These are phyloP conservation scores for Epichloe hybrida DNA, from an alignment of 2,329 filamentous ascomycete genomes.

Conservation along the genomic window DNA sequence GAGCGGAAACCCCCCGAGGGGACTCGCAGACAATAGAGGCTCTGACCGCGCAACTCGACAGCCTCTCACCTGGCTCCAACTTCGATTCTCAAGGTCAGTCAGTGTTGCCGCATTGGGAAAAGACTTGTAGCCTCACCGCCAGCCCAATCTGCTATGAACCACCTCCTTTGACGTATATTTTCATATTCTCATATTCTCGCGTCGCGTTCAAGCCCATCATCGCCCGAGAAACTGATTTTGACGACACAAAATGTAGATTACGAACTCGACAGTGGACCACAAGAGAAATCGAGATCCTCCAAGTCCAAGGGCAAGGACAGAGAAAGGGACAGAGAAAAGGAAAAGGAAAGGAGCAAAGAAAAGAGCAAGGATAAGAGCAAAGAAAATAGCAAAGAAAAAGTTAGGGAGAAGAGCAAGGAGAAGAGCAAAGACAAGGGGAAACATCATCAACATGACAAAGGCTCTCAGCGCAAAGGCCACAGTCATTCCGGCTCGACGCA, in stretches of 20 bases:
- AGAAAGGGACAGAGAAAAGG: neutral
- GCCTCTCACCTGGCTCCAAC: slow-evolving; percentile 2
- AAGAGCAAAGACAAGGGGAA: neutral
- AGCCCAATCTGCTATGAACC: neutral
- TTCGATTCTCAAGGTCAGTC: slow-evolving; percentile 3
- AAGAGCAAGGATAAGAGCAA: neutral
- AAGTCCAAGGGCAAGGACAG: slow-evolving; percentile 1
- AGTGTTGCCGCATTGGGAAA: neutral
- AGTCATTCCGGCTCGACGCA: neutral
- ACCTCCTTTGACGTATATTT: neutral
- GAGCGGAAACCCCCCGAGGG: slow-evolving; percentile 1
- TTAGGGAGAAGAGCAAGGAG: neutral
- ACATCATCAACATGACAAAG: neutral
- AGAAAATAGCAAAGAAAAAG: neutral
- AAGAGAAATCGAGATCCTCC: neutral
- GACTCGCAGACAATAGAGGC: neutral
- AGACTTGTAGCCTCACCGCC: neutral
- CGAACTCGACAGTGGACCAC: neutral
- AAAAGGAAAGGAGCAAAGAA: neutral
- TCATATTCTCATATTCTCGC: neutral
- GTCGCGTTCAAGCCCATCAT: neutral
- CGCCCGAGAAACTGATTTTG: neutral
- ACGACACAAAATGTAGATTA: neutral
- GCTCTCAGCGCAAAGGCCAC: slow-evolving; percentile 1
- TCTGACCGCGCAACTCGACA: neutral